A percentile compares a stretch with the other conserved stretches of the same genome.
phyloP scores from a whole-genome alignment of 2,329 filamentous ascomycete genomes.

The Fusarium sp. region DNA sequence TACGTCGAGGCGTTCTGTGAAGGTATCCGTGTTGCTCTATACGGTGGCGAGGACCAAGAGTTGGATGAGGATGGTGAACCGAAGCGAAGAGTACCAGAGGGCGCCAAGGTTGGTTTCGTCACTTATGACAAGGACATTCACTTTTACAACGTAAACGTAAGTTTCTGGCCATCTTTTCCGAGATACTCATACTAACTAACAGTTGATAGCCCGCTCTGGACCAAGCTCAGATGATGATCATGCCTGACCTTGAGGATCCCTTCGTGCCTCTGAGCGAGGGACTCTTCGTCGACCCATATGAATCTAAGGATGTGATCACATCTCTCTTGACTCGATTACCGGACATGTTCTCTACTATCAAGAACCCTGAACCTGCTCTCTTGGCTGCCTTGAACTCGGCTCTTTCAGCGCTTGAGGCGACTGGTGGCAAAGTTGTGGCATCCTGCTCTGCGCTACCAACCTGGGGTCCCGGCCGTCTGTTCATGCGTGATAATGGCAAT shows the following conservation, averaged over 20 bases:
- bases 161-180: constrained; percentile 52
- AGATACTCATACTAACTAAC: constrained; percentile 39
- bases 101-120: constrained; percentile 92
- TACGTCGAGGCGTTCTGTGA: constrained; percentile 93
- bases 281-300: constrained; percentile 93
- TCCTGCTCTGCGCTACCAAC: constrained; percentile 90
- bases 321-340: constrained; percentile 89
- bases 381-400: constrained; percentile 88
- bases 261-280: constrained; percentile 94
- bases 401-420: constrained; percentile 84
- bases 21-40: constrained; percentile 87
- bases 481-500: constrained; percentile 90
- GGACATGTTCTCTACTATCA: constrained; percentile 87
- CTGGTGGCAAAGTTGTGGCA: constrained; percentile 93
- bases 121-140: constrained; percentile 98
- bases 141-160: constrained; percentile 93
- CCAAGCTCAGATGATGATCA: constrained; percentile 97
- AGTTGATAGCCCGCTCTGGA: constrained; percentile 76
- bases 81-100: constrained; percentile 76
- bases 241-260: constrained; percentile 97
- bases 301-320: constrained; percentile 88
- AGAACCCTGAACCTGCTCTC: constrained; percentile 91
- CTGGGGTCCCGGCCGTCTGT: constrained; percentile 88
- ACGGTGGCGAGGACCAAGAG: constrained; percentile 74
- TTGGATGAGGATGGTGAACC: constrained; percentile 67